Base-by-base conservation (phyloP, 345 rosid genomes). In the Salix caprea region DNA sequence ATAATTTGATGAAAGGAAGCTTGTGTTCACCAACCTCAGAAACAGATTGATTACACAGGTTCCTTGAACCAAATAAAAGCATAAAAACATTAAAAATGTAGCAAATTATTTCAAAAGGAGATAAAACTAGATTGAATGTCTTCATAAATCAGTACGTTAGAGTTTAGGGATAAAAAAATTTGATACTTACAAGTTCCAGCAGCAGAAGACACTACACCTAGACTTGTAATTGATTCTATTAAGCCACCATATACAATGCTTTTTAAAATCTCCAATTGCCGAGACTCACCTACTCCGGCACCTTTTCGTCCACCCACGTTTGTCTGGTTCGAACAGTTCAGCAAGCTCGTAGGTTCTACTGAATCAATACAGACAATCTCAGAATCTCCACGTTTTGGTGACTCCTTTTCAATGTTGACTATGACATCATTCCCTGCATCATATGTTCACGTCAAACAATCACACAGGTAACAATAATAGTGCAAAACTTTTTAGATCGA, bases 181-280 rank as follows among this genome's bases (percentile, higher is more conserved):
- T 19, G 36, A 77, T n/a, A 78, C 97, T 89, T 89, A 95, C 97
- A 76, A 77, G 91, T 88, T 39, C 85, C 30, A 34, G 93, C 90
- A 32, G 99, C 97, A 81, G 99, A 95, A 42, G 94, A 86, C 56
- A 95, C 93, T 61, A 95, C 87, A 56, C 90, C 89, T 16, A 91
- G 87, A 81, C 97, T 89, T 76, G 99, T 83, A 76, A 91, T 87
- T 69, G 88, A 85, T 88, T 95, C 97, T 36, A 85, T 34, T 70
- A 95, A 81, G 79, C 99, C 99, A 71, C 99, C 99, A 19, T 90
- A 95, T 0, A 91, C 91, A 30, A 95, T 89, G 85, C 99, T 88
- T 86, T 93, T 95, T 73, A 91, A 54, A 67, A 93, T 81, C 65
- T 93, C 99, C 79, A 80, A 48, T 67, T 77, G 81, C 54, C n/a